Conservation (phyloP, 129 eudicot genomes). For the Calendula officinalis region DNA sequence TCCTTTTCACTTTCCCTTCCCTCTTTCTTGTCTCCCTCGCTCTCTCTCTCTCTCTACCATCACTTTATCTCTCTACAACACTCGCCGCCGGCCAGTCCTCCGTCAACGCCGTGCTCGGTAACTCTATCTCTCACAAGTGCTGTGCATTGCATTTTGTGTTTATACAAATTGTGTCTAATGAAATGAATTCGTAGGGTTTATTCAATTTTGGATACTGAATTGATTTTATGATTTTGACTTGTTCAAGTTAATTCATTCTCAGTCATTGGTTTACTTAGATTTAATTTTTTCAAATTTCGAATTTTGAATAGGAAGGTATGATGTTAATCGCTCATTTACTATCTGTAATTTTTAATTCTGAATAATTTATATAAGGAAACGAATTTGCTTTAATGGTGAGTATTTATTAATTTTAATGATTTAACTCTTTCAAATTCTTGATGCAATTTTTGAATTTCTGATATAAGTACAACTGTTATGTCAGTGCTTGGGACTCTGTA, state of each 20-base stretch:
- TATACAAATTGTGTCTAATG: not conserved
- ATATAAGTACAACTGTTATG: conserved; percentile 24
- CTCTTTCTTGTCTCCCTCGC: conserved; percentile 1
- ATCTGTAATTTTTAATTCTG: not conserved
- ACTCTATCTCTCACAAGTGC: conserved; percentile 17
- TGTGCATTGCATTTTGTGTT: conserved; percentile 21
- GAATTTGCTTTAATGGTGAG: conserved; percentile 16
- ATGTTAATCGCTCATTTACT: conserved; percentile 19
- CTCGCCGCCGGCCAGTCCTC: conserved; percentile 35
- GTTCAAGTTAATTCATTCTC: not conserved
- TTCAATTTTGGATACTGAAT: conserved; percentile 9
- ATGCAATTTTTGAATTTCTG: not conserved
- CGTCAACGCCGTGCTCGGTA: conserved; percentile 27
- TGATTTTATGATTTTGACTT: not conserved
- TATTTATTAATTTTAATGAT: conserved; percentile 3
- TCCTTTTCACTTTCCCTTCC: conserved; percentile 31
- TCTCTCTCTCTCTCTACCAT: conserved; percentile 23
- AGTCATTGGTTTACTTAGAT: no score
- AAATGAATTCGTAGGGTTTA: conserved; percentile 8
- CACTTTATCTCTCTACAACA: conserved; percentile 35
- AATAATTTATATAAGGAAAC: conserved; percentile 18
- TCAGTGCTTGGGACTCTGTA: conserved; percentile 10
- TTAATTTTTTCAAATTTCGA: conserved; percentile 15
- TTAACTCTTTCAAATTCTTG: conserved; percentile 23
- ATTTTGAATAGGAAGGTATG: conserved; percentile 27